Conservation (phyloP, 2,329 filamentous ascomycete species). For the Botryotinia globosa region DNA sequence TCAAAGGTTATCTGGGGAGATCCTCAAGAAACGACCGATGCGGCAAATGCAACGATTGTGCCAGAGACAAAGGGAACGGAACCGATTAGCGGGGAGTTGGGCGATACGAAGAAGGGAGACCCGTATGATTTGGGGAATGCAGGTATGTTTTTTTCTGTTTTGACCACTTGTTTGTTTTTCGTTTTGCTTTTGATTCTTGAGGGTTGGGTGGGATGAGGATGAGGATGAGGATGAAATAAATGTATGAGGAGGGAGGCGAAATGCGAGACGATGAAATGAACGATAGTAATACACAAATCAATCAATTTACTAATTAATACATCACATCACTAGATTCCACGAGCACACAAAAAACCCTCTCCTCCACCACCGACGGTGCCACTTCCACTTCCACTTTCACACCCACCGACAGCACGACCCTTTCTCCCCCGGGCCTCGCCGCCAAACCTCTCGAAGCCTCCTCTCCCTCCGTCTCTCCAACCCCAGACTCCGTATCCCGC, state of each 20-base stretch:
- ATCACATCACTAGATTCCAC: background rate
- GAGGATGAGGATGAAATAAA: background rate
- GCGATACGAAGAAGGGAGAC: slow-evolving; percentile 64
- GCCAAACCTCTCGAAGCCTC: background rate
- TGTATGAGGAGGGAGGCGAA: background rate
- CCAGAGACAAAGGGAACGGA: slow-evolving; percentile 47
- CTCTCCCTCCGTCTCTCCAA: background rate
- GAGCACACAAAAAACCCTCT: background rate
- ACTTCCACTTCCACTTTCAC: background rate
- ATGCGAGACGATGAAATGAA: background rate
- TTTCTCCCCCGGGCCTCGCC: background rate
- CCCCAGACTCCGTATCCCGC: background rate
- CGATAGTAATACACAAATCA: too few species aligned
- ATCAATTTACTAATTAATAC: background rate
- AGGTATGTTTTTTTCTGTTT: background rate
- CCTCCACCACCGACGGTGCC: background rate
- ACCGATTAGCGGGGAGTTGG: slow-evolving; percentile 68
- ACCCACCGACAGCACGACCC: background rate
- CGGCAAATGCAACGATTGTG: background rate
- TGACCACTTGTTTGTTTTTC: background rate
- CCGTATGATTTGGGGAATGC: slow-evolving; percentile 79
- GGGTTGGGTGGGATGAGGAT: background rate
- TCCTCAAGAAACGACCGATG: slow-evolving; percentile 22
- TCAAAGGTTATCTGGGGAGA: slow-evolving; percentile 45
- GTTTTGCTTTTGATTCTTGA: background rate